Percentiles rank a stretch among this genome's conserved stretches.
Conservation (phyloP, 2,329 filamentous ascomycete species). For the Trichoderma sp. region DNA sequence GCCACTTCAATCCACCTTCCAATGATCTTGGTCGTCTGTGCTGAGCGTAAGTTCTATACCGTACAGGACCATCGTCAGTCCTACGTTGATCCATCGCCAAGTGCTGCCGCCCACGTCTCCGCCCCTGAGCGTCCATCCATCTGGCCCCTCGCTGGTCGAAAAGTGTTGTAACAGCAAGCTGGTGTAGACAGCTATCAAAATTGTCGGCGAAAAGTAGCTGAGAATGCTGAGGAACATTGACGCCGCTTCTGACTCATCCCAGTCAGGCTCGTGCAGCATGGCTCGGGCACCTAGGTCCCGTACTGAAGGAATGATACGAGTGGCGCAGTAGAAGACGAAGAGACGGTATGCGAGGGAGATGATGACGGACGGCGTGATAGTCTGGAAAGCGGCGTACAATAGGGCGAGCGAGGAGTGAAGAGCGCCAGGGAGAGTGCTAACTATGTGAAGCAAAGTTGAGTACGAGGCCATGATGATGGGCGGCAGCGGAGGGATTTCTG, state of each 20-base stretch:
- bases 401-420: slow-evolving; percentile 82
- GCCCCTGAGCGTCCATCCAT: slow-evolving; percentile 81
- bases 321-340: slow-evolving; percentile 92
- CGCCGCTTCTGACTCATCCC: slow-evolving; percentile 82
- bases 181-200: slow-evolving; percentile 94
- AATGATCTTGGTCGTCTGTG: slow-evolving; percentile 83
- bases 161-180: slow-evolving; percentile 95
- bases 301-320: slow-evolving; percentile 91
- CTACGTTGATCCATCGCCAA: slow-evolving; percentile 92
- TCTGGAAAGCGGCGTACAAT: slow-evolving; percentile 87
- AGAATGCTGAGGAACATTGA: slow-evolving; percentile 77
- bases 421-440: slow-evolving; percentile 78
- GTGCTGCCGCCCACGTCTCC: slow-evolving; percentile 77
- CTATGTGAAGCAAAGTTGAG: slow-evolving; percentile 79
- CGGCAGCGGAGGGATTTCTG: slow-evolving; percentile 93
- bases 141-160: slow-evolving; percentile 66
- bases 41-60: slow-evolving; percentile 86
- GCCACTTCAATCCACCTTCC: slow-evolving; percentile 74
- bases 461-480: slow-evolving; percentile 99
- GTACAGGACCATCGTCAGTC: slow-evolving; percentile 84
- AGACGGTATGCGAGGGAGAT: slow-evolving; percentile 92
- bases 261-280: slow-evolving; percentile 76
- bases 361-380: slow-evolving; percentile 92
- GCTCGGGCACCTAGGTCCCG: slow-evolving; percentile 80
- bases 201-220: slow-evolving; percentile 91